Base-by-base conservation (phyloP, 352 stramenopile genomes). In the Pythium coloratum region DNA sequence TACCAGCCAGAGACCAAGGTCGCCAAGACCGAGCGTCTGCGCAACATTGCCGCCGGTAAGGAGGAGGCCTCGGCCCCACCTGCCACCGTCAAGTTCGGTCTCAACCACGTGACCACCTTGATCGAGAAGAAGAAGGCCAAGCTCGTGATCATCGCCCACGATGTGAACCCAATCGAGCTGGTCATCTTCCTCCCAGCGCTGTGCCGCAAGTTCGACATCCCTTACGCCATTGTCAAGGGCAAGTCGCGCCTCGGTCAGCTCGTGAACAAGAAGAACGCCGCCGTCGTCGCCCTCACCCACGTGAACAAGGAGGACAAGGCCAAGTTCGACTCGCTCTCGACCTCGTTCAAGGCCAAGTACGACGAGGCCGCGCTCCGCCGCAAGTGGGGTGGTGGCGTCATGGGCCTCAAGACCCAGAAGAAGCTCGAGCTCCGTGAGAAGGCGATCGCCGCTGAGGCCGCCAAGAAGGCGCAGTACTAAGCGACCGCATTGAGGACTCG, bases 61-160 rank as follows among this genome's bases (percentile, higher is more conserved):
- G 92, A 97, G 66, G 89, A 95, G 69, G 82, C 88, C 33, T 86
- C 81, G 73, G 88, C 86, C 38, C 94, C 96, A 51, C 82, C 95
- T 42, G 84, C 94, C 62, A 88, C 98, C 24, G 76, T 99, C 75
- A 99, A 99, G 89, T 99, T 97, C 76, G 98, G 97, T 77, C 84
- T 99, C 12, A 99, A 99, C 88, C 97, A 99, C 84, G 95, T 99
- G 62, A 99, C 98, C 38, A 98, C 91, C 66, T 81, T 99, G 50
- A 93, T 99, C 63, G 98, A 99, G 86, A 96, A 98, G 76, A 99
- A 99, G 93, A 99, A 99, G 92, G 98, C 97, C 44, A 97, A 98
- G 80, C 78, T 99, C 49, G 98, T 99, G n/a, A 77, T 98, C 32
- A 99, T 99, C 77, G 98, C 98, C 36, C 96, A 98, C 78, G 97